A percentile compares a stretch with the other conserved stretches of the same genome.
These are phyloP conservation scores for Nemophila menziesii DNA, from an alignment of 257 asterid genomes.

Conservation along the genomic window DNA sequence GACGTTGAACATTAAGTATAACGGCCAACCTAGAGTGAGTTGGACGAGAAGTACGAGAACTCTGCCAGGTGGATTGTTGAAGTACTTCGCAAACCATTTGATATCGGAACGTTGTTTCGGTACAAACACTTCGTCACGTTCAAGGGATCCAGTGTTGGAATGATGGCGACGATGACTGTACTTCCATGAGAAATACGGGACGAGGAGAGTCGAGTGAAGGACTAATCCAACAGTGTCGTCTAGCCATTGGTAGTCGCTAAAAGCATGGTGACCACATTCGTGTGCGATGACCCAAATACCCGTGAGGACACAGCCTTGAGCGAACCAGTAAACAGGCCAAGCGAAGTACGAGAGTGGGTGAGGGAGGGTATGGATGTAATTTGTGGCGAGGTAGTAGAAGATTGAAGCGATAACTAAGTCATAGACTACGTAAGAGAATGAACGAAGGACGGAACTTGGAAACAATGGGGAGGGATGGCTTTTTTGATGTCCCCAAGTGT, in stretches of 20 bases:
- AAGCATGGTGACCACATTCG: conserved; percentile 58
- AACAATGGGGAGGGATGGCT: conserved; percentile 84
- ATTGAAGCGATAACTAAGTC: conserved; percentile 47
- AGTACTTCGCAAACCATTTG: conserved; percentile 26
- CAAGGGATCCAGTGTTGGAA: conserved; percentile 62
- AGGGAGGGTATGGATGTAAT: conserved; percentile 47
- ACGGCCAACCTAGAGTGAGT: conserved; percentile 73
- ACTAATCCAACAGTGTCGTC: conserved; percentile 46
- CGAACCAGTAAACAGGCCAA: conserved; percentile 57
- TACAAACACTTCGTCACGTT: conserved; percentile 70
- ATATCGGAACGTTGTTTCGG: conserved; percentile 39
- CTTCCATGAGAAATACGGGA: conserved; percentile 46
- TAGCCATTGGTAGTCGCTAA: conserved; percentile 51
- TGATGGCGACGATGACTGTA: conserved; percentile 45
- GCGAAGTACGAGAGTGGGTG: conserved; percentile 40
- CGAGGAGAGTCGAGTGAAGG: conserved; percentile 36
- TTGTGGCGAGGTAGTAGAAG: conserved; percentile 53
- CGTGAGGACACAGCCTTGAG: conserved; percentile 62
- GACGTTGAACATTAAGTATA: conserved; percentile 52
- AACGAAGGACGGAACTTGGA: conserved; percentile 60
- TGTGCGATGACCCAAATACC: conserved; percentile 62
- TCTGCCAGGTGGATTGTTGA: conserved; percentile 65
- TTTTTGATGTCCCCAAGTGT: conserved; percentile 61
- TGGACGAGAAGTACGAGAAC: conserved; percentile 31
- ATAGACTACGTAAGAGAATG: conserved; percentile 54